A percentile compares a stretch with the other conserved stretches of the same genome.
Conservation (phyloP, 768 basidiomycete species). For the Naganishia friedmannii region DNA sequence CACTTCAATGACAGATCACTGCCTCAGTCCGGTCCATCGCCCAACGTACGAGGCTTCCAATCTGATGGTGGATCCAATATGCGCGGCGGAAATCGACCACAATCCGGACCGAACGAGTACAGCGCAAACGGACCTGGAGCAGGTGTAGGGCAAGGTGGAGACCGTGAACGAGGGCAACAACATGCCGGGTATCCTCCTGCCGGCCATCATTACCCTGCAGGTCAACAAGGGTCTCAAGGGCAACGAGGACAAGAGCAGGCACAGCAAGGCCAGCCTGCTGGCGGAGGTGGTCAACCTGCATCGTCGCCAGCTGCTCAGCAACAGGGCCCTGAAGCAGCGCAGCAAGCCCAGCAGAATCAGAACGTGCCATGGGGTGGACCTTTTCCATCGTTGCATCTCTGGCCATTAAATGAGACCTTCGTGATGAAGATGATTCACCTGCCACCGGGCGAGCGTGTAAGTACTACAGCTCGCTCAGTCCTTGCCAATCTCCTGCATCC, state of each 20-base stretch:
- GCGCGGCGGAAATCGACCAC: conserved; percentile 1
- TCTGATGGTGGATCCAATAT: background rate
- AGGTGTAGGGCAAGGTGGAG: background rate
- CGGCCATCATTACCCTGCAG: background rate
- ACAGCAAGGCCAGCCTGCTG: background rate
- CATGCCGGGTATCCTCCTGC: conserved; percentile 16
- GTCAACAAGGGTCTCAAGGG: background rate
- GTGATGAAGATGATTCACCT: conserved; percentile 79
- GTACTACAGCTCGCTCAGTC: background rate
- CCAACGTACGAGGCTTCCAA: background rate
- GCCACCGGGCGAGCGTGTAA: conserved; percentile 39
- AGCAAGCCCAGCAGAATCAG: background rate
- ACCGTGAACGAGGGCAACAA: background rate
- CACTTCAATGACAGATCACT: background rate
- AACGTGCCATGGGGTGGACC: conserved; percentile 44
- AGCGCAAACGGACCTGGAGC: background rate
- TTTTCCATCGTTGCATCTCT: conserved; percentile 61
- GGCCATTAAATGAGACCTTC: conserved; percentile 92
- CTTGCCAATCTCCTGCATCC: background rate
- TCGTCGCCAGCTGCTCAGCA: background rate
- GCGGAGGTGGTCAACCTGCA: background rate
- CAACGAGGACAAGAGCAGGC: conserved; percentile 10
- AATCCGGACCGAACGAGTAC: background rate
- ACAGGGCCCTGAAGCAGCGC: background rate
- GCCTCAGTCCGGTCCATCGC: background rate